phyloP scores from a whole-genome alignment of 2,329 filamentous ascomycete genomes.

The Karstenula rhodostoma region DNA sequence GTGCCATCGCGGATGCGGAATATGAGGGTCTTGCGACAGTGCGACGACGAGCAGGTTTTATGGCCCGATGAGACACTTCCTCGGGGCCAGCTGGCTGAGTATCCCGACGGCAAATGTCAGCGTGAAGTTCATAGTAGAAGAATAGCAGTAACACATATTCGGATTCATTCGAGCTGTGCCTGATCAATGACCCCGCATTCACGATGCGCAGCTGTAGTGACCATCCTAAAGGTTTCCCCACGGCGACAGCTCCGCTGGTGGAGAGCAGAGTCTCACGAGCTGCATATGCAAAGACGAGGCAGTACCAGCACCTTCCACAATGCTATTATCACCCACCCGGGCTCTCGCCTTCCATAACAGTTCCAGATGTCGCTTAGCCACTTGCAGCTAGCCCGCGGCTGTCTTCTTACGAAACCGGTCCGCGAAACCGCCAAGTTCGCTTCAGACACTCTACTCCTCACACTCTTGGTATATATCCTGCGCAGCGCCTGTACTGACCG shows the following conservation, averaged over 20 bases:
- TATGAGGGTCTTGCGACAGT: too few species aligned
- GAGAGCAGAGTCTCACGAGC: not conserved
- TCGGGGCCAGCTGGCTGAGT: too few species aligned
- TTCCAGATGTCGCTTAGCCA: not conserved
- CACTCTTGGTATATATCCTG: constrained; percentile 4
- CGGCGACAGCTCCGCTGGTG: not conserved
- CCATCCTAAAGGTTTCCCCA: not conserved
- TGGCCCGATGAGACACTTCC: too few species aligned
- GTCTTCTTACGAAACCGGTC: not conserved
- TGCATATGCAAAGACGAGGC: not conserved
- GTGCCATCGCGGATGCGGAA: too few species aligned
- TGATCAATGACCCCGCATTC: not conserved
- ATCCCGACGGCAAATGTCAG: too few species aligned
- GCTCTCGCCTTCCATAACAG: not conserved
- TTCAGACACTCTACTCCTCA: constrained; percentile 1
- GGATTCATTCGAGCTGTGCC: too few species aligned
- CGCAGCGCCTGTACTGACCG: not conserved
- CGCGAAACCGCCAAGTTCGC: constrained; percentile 7
- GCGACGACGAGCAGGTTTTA: too few species aligned
- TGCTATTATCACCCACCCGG: not conserved
- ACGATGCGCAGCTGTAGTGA: not conserved
- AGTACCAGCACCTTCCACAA: not conserved
- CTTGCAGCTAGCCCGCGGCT: not conserved
- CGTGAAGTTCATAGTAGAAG: too few species aligned
- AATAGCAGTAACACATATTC: too few species aligned